Evolutionary conservation across 768 basidiomycete species (phyloP), one percentile per base, ranked within the genome.

Genomic region (Fomitopsis pulvina): DNA sequence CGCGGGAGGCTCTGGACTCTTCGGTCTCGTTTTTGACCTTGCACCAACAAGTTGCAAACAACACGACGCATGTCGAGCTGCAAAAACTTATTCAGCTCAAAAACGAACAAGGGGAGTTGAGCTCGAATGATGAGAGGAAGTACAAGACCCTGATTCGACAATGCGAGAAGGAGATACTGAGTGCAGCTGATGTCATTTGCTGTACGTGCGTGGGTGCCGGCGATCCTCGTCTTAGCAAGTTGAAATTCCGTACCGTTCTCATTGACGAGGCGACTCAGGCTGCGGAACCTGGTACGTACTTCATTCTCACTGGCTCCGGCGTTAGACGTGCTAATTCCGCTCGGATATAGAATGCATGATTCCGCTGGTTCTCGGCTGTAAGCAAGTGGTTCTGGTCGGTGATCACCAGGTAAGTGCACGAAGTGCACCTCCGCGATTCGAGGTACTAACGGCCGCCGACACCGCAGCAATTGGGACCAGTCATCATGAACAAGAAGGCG

Each of bases 401-500:
- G 95, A 97, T 70, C 90, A 96, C 66, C 91, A 71, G 57, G 61
- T 58, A 39, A 39, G 61, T 54, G n/a, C 42, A 3, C n/a, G 37
- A 27, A 14, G 14, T 37, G 14, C 4, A 5, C 34, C 34, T 50
- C 42, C 18, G 39, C 12, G 27, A 49, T 40, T 18, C 39, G 49
- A 41, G 5, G 27, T 43, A 14, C 37, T 50, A 51, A 34, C 22
- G 27, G 43, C 12, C 44, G 24, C 42, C 58, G 37, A 57, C n/a
- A 34, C 28, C 28, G 14, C 43, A 88, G 74, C 96, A 98, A 77
- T 84, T 98, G 44, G 96, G 96, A 1, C 96, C 96, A 6, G 96
- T 98, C 60, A 97, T 99, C 66, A 98, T 99, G 96, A 99, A 98
- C 80, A 99, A 99, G 80, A 98, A 99, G 64, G 96, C 96, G 0